Evolutionary conservation across 352 stramenopile species (phyloP).

Genomic region (Globisporangium barbulae): DNA sequence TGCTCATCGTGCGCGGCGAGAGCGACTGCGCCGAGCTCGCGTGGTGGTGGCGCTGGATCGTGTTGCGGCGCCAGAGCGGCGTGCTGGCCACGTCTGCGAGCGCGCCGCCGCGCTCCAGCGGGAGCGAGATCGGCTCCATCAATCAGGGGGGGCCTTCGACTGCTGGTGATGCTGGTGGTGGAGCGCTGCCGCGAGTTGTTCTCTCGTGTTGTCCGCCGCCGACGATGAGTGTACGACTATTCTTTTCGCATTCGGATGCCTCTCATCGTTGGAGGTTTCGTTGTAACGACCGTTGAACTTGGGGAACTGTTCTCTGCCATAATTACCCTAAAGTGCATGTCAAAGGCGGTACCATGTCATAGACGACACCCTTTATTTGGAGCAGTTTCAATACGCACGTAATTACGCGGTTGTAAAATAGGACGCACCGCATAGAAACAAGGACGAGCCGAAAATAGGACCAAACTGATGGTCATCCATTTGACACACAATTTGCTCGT

Average conservation of each 20-base stretch:
- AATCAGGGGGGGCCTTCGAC: not conserved
- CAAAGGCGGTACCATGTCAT: too few relatives aligned
- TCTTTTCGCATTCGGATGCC: not conserved
- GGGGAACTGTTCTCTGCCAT: not conserved
- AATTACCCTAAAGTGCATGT: too few relatives aligned
- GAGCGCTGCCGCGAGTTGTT: not conserved
- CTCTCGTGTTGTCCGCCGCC: not conserved
- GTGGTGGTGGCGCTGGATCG: constrained; percentile 25
- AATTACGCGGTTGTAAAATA: too few relatives aligned
- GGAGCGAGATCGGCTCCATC: constrained; percentile 52
- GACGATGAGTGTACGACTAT: not conserved
- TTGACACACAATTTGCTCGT: not conserved
- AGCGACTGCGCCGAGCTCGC: constrained; percentile 45
- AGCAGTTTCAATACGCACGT: too few relatives aligned
- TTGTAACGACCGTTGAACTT: not conserved
- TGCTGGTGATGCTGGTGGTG: not conserved
- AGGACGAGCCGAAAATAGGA: too few relatives aligned
- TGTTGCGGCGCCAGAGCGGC: constrained; percentile 14
- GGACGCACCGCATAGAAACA: too few relatives aligned
- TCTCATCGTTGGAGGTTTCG: not conserved
- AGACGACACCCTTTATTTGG: too few relatives aligned
- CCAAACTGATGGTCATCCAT: too few relatives aligned
- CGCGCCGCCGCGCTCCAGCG: constrained; percentile 42
- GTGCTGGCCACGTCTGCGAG: constrained; percentile 18
- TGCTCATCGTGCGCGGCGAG: constrained; percentile 23